Conservation (phyloP, 345 rosid genomes). For the Euclidium syriacum region DNA sequence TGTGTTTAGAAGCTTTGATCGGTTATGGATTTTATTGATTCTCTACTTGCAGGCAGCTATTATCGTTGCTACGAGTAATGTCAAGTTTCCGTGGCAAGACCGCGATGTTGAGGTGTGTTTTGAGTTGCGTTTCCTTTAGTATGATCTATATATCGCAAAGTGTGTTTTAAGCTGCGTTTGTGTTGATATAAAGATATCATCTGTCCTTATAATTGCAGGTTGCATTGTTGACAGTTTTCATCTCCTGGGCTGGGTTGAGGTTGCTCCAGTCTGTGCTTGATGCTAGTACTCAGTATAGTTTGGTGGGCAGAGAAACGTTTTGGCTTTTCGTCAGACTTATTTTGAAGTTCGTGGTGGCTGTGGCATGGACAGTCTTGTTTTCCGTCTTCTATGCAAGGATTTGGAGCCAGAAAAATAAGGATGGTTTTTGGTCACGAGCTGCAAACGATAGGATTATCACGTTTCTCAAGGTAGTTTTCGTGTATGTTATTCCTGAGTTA, state of each 20-base stretch:
- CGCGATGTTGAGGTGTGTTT: conserved; percentile 49
- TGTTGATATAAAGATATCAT: neutral
- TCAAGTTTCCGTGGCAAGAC: conserved; percentile 54
- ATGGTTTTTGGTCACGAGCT: conserved; percentile 51
- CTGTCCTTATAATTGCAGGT: conserved; percentile 44
- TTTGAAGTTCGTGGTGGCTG: conserved; percentile 60
- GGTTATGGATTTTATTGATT: conserved; percentile 80
- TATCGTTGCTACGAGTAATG: conserved; percentile 65
- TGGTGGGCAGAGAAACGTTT: conserved; percentile 62
- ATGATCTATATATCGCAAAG: neutral
- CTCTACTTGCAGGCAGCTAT: conserved; percentile 74
- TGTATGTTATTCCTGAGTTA: conserved; percentile 68
- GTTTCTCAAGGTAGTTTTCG: conserved; percentile 63
- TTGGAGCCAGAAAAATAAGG: conserved; percentile 71
- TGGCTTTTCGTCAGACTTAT: conserved; percentile 68
- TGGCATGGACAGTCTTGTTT: conserved; percentile 71
- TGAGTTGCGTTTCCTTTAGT: neutral
- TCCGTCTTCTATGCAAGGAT: conserved; percentile 67
- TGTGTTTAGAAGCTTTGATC: conserved; percentile 74
- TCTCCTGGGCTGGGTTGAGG: conserved; percentile 76
- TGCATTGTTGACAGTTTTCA: conserved; percentile 67
- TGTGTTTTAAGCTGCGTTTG: conserved; percentile 7
- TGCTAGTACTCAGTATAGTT: conserved; percentile 79
- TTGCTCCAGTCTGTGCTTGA: conserved; percentile 72
- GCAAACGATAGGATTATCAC: conserved; percentile 50